Base-by-base conservation (phyloP, 129 eudicot species). In the Rutidosis leptorrhynchoides region DNA sequence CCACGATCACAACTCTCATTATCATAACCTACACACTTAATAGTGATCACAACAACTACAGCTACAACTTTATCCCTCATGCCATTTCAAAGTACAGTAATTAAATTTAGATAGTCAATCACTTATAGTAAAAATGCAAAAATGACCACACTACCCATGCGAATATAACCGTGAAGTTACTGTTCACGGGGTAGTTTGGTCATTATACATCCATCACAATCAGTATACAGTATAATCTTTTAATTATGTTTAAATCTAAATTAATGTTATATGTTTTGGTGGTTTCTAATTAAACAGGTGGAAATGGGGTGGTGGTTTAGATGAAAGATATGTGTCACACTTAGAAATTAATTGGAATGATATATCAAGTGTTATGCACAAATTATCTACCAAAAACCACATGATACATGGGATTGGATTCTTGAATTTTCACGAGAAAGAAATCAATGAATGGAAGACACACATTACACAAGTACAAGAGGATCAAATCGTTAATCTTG, bases 321-420 rank as follows among this genome's bases (percentile, higher is more conserved):
- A 87, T 68, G 71, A 64, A 45, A 80, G 84, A 48, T 92, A 92
- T 63, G 35, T 58, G 40, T 88, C 98, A 22, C 70, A 5, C 51
- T 49, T 73, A 55, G 77, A 71, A 67, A 69, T 92, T 28, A 73
- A 88, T 20, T 92, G 98, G 98, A 72, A 79, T 35, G 82, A 83
- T 51, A 51, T 88, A 55, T 80, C 87, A 3, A 51, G 67, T 51
- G 95, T 81, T 35, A 29, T 83, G 22, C 70, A 78, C 64, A 78
- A 28, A 71, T 61, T 92, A 25, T 33, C 85, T 15, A 74, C 75
- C 64, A 73, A 70, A 53, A 79, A 82, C 15, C 85, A 74, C 43
- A 84, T 69, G 62, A 83, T 70, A 58, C 84, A 80, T 74, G 98
- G 91, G 29, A 69, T 92, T 10, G 98, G 96, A 8, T 67, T 92